Conservation (phyloP, 441 rosid genomes). For the Euphorbia schlechtendalii region DNA sequence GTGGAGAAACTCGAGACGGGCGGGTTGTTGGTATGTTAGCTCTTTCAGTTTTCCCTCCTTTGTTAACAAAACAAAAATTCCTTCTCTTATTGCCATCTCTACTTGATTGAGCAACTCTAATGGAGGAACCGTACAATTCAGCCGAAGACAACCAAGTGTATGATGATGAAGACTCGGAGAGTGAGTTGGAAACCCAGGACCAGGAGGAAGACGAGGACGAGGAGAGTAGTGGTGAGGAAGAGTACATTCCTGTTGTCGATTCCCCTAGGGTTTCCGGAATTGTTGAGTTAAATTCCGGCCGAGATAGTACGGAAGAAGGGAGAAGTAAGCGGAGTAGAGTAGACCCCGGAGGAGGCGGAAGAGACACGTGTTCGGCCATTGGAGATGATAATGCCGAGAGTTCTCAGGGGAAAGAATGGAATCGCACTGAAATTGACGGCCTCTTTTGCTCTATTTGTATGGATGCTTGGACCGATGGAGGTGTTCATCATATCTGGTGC, state of each 20-base stretch:
- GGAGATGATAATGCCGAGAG: constrained; percentile 21
- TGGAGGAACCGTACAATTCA: constrained; percentile 10
- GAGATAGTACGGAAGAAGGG: constrained; percentile 13
- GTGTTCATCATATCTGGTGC: constrained; percentile 70
- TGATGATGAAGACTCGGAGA: neutral
- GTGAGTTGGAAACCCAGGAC: constrained; percentile 13
- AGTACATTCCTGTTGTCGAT: constrained; percentile 14
- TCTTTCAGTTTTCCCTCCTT: too few relatives aligned
- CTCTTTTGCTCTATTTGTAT: constrained; percentile 71
- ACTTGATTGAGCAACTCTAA: constrained; percentile 7
- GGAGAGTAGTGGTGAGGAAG: constrained; percentile 23
- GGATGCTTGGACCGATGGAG: constrained; percentile 68
- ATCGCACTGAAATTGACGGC: constrained; percentile 59
- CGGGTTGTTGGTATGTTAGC: too few relatives aligned
- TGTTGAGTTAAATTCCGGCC: constrained; percentile 4
- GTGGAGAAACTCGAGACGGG: too few relatives aligned
- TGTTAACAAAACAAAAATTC: too few relatives aligned
- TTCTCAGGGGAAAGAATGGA: constrained; percentile 39
- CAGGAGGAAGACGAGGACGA: constrained; percentile 25
- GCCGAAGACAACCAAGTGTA: constrained; percentile 2
- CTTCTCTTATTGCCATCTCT: too few relatives aligned
- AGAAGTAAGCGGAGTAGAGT: constrained; percentile 29
- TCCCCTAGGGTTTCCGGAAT: constrained; percentile 24
- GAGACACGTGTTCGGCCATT: constrained; percentile 22
- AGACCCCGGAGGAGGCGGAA: constrained; percentile 27